Base-by-base conservation (phyloP, 2,329 filamentous ascomycete genomes). In the Blastomyces gilchristii region DNA sequence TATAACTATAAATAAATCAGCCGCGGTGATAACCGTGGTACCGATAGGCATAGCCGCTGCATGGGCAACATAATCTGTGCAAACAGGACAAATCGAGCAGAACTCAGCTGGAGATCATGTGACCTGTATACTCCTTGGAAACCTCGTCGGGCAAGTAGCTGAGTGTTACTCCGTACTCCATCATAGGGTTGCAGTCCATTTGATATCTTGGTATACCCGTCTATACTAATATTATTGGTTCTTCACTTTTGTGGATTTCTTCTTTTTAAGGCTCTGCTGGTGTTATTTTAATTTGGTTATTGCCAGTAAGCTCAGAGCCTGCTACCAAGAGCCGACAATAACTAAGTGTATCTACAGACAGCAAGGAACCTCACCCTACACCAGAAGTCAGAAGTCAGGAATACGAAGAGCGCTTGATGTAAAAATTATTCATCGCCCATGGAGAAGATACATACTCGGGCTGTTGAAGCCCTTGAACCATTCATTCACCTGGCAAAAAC, bases 401-500 rank as follows among this genome's bases (percentile, higher is more conserved):
- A 52, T 12, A 7, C 9, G n/a, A 52, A 52, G 25, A 25, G 49
- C 49, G 22, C 5, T 25, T 22, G 31, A 12, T 31, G n/a, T 54
- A 41, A 34, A 49, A 59, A 37, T 14, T 28, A 28, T 28, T 49
- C 12, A 34, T 28, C 39, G 16, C 16, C 28, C 43, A 45, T 81
- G 79, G 77, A 81, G 63, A 77, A 79, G 65, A 71, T 74, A 67
- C 78, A 81, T 67, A 71, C 79, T 59, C 81, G 81, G 68, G 79
- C 78, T 45, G 77, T 87, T 67, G 85, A 86, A 68, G 85, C 79
- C 62, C 79, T 82, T 12, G 80, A 96, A 81, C 91, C 92, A n/a
- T 97, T 93, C 79, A 80, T 99, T 65, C 88, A 89, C 61, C 88
- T 97, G 67, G 88, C 89, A 71, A 94, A 92, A 74, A 89, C 91